These are phyloP conservation scores for Colletotrichum caudatum DNA, from an alignment of 2,329 filamentous ascomycete genomes.

Conservation along the genomic window DNA sequence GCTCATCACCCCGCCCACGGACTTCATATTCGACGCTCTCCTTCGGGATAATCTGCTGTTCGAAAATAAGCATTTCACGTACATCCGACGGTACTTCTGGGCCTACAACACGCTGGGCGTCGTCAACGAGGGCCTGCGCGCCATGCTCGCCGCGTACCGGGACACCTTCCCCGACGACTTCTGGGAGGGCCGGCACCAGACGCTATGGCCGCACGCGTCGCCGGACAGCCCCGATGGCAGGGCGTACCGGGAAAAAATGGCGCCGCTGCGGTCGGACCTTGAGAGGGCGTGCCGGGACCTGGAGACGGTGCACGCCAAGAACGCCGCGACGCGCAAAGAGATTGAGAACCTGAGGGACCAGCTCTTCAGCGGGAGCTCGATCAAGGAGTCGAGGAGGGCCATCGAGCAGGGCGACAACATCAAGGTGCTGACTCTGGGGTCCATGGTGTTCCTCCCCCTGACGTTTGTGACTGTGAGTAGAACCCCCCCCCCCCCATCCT, in stretches of 20 bases:
- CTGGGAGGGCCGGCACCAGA: constrained; percentile 67
- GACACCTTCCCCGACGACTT: constrained; percentile 70
- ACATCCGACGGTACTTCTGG: constrained; percentile 72
- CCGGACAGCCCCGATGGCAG: constrained; percentile 58
- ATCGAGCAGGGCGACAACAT: constrained; percentile 75
- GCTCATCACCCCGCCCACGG: constrained; percentile 68
- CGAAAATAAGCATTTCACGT: constrained; percentile 71
- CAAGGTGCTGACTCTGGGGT: constrained; percentile 69
- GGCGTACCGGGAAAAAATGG: constrained; percentile 63
- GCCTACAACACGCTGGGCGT: constrained; percentile 71
- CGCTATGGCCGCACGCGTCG: constrained; percentile 66
- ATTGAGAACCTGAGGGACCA: constrained; percentile 70
- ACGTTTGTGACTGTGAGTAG: constrained; percentile 67
- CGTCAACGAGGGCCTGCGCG: constrained; percentile 69
- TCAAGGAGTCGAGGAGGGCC: constrained; percentile 70
- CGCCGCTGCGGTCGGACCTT: constrained; percentile 59
- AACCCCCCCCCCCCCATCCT: neutral
- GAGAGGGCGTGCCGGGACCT: constrained; percentile 65
- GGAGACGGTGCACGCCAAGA: constrained; percentile 60
- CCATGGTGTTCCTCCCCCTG: constrained; percentile 70
- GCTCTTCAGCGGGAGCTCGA: constrained; percentile 72
- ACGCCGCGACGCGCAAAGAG: constrained; percentile 66
- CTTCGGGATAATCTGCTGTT: constrained; percentile 70
- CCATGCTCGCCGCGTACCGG: constrained; percentile 67
- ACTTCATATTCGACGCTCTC: constrained; percentile 69